Conservation (phyloP, 2,329 filamentous ascomycete genomes). For the Bipolaris bicolor region DNA sequence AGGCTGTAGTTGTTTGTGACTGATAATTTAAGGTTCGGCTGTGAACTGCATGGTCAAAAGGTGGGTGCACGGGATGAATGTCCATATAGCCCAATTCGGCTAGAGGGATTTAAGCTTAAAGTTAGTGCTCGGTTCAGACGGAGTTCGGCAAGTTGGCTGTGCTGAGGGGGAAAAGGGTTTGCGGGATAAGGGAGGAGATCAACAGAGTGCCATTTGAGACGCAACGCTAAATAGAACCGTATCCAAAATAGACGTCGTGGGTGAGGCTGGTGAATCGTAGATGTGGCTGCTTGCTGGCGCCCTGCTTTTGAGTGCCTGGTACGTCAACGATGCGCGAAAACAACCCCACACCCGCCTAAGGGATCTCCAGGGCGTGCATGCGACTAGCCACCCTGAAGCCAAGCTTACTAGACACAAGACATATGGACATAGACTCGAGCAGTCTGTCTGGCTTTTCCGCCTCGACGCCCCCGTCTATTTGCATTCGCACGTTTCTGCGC, state of each 20-base stretch:
- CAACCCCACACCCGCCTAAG: conserved; percentile 2
- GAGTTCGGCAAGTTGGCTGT: conserved; percentile 2
- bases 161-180: conserved; percentile 18
- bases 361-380: conserved; percentile 24
- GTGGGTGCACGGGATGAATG: neutral
- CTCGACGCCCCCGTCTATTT: conserved; percentile 2
- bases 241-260: neutral
- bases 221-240: neutral
- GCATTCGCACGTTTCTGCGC: conserved; percentile 10
- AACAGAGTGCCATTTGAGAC: conserved; percentile 3
- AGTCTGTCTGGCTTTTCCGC: conserved; percentile 10
- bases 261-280: no score
- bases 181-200: neutral
- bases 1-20: neutral
- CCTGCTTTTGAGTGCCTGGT: neutral
- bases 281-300: neutral
- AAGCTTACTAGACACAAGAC: conserved; percentile 29
- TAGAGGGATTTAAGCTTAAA: conserved; percentile 29
- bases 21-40: neutral
- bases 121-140: conserved; percentile 18
- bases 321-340: neutral
- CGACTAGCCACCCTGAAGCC: conserved; percentile 25
- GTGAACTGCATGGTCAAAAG: neutral
- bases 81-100: conserved; percentile 5
- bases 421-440: conserved; percentile 10